Conservation (phyloP, 1,139 yeast species). For the Protomyces macrosporus region DNA sequence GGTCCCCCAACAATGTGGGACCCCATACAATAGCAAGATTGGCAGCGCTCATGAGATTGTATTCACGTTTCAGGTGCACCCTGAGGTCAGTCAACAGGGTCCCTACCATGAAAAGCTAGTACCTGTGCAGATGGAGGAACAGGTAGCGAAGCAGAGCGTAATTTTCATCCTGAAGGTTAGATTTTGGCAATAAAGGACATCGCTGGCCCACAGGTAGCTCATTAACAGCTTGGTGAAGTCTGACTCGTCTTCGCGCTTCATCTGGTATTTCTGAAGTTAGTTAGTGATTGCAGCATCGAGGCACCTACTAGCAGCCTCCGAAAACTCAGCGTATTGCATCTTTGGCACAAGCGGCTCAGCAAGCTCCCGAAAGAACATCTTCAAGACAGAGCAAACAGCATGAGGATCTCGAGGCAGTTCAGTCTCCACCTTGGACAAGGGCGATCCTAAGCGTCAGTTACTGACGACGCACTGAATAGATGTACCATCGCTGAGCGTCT, state of each 20-base stretch:
- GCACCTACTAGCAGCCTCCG: neutral
- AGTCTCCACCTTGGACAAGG: neutral
- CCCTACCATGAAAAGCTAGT: neutral
- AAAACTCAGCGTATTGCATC: neutral
- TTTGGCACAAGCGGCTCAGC: neutral
- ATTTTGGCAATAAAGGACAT: no score
- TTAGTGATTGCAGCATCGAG: neutral
- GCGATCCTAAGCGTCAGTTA: neutral
- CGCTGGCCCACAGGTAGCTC: neutral
- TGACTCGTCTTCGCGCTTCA: neutral
- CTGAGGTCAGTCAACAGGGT: neutral
- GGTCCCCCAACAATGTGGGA: conserved; percentile 61
- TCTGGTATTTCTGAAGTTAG: neutral
- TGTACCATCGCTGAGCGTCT: conserved; percentile 63
- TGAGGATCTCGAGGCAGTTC: neutral
- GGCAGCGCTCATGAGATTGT: conserved; percentile 73
- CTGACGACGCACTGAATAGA: conserved; percentile 44
- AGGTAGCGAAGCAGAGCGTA: conserved; percentile 83
- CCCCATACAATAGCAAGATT: conserved; percentile 90
- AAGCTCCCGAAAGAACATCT: neutral
- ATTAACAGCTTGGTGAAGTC: neutral
- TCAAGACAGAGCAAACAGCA: neutral
- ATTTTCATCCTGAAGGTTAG: conserved; percentile 82
- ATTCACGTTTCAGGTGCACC: conserved; percentile 57
- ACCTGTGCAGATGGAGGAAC: conserved; percentile 71